Evolutionary conservation across 305 asterid species (phyloP).

Genomic region (Fraxinus platypoda): DNA sequence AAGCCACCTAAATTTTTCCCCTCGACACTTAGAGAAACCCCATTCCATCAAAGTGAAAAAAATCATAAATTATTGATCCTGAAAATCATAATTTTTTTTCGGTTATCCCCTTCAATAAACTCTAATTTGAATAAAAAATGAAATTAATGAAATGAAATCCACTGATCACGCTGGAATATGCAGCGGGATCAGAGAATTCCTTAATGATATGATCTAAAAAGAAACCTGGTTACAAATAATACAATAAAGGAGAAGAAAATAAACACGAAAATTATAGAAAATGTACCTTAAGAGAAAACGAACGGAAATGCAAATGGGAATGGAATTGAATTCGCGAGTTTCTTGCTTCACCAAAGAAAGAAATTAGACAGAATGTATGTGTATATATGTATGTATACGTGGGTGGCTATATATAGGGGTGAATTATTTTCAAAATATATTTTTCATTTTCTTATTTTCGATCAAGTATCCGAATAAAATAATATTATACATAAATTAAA

Average conservation of each 20-base stretch:
- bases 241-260: not conserved
- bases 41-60: slow-evolving; percentile 18
- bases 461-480: too few relatives aligned
- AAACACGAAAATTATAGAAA: not conserved
- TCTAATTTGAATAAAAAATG: slow-evolving; percentile 5
- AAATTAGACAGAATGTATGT: not conserved
- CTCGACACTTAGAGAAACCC: slow-evolving; percentile 2
- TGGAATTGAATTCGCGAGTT: slow-evolving; percentile 33
- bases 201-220: slow-evolving; percentile 10
- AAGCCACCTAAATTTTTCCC: slow-evolving; percentile 22
- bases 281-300: slow-evolving; percentile 31
- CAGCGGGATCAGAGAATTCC: slow-evolving; percentile 56
- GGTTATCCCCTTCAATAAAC: slow-evolving; percentile 5
- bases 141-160: slow-evolving; percentile 17
- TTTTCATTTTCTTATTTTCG: too few relatives aligned
- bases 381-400: too few relatives aligned
- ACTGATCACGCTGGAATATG: slow-evolving; percentile 56
- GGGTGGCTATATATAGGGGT: too few relatives aligned
- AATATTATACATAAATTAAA: too few relatives aligned
- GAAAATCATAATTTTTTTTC: not conserved
- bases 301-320: slow-evolving; percentile 1
- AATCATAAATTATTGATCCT: not conserved
- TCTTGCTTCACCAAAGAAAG: slow-evolving; percentile 26
- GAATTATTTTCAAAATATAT: too few relatives aligned
- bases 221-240: slow-evolving; percentile 19